phyloP scores from a whole-genome alignment of 2,329 filamentous ascomycete species.

The Sordariomycetes sp. region DNA sequence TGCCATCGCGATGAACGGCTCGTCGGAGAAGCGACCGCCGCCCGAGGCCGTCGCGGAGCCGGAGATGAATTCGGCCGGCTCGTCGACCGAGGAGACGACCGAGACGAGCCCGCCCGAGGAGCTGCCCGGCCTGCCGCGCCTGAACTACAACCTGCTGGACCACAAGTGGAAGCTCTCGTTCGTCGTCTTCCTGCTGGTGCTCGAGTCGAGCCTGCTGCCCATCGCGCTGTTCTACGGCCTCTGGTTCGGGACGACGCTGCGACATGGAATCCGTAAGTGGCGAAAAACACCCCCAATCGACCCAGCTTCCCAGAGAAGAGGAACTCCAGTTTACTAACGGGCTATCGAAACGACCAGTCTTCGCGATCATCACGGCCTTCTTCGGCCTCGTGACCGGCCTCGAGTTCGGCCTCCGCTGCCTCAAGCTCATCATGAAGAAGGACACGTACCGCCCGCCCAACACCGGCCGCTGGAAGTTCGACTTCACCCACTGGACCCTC shows the following conservation, averaged over 20 bases:
- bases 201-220: slow-evolving; percentile 23
- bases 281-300: not conserved
- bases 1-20: not conserved
- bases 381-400: slow-evolving; percentile 45
- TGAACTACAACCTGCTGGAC: slow-evolving; percentile 14
- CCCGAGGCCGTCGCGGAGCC: not conserved
- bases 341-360: slow-evolving; percentile 19
- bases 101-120: not conserved
- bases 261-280: slow-evolving; percentile 9
- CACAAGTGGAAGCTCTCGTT: slow-evolving; percentile 13
- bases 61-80: not conserved
- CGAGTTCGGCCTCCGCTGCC: slow-evolving; percentile 36
- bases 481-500: slow-evolving; percentile 35
- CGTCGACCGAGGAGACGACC: not conserved
- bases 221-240: slow-evolving; percentile 42
- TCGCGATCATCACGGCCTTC: slow-evolving; percentile 42
- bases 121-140: not conserved
- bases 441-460: slow-evolving; percentile 40
- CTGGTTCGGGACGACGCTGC: slow-evolving; percentile 19
- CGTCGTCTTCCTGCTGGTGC: slow-evolving; percentile 14
- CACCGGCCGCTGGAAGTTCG: slow-evolving; percentile 36
- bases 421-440: slow-evolving; percentile 35
- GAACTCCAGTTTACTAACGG: not conserved
- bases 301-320: not conserved
- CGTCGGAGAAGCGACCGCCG: not conserved